Conservation (phyloP, 768 basidiomycete genomes). For the Psilocybe cyanescens region DNA sequence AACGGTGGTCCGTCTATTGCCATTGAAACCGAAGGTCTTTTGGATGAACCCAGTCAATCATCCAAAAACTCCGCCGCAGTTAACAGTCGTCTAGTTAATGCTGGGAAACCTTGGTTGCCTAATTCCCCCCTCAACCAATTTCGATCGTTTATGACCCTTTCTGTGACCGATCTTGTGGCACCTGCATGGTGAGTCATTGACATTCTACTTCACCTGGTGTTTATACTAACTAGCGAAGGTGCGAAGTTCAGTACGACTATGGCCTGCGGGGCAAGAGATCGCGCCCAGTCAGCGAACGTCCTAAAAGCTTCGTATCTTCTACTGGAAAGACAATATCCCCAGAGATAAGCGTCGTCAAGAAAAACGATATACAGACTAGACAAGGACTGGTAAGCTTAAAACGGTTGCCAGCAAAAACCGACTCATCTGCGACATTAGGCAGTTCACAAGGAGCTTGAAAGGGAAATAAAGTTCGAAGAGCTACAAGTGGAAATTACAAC, state of each 20-base stretch:
- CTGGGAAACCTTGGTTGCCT: slow-evolving; percentile 17
- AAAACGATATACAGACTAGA: slow-evolving; percentile 56
- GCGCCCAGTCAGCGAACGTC: slow-evolving; percentile 52
- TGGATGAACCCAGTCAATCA: background rate
- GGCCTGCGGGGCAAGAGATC: slow-evolving; percentile 63
- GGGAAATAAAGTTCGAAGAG: slow-evolving; percentile 65
- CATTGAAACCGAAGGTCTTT: slow-evolving; percentile 34
- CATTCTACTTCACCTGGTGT: background rate
- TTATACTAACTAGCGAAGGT: slow-evolving; percentile 48
- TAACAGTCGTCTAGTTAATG: background rate
- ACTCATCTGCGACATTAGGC: slow-evolving; percentile 39
- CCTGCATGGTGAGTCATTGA: slow-evolving; percentile 57
- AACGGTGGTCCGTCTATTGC: slow-evolving; percentile 34
- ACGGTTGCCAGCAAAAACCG: background rate
- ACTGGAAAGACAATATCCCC: slow-evolving; percentile 66
- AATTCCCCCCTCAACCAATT: slow-evolving; percentile 44
- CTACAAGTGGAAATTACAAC: slow-evolving; percentile 52
- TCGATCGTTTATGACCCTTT: slow-evolving; percentile 49
- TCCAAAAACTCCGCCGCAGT: background rate
- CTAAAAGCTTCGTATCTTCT: slow-evolving; percentile 56
- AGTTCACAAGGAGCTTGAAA: slow-evolving; percentile 79
- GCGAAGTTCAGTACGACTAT: slow-evolving; percentile 81
- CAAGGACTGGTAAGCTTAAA: slow-evolving; percentile 52
- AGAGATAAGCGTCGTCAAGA: slow-evolving; percentile 48
- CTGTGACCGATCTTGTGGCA: slow-evolving; percentile 65